Base-by-base conservation (phyloP, 73 alveolate genomes). In the Urostyla sp. region DNA sequence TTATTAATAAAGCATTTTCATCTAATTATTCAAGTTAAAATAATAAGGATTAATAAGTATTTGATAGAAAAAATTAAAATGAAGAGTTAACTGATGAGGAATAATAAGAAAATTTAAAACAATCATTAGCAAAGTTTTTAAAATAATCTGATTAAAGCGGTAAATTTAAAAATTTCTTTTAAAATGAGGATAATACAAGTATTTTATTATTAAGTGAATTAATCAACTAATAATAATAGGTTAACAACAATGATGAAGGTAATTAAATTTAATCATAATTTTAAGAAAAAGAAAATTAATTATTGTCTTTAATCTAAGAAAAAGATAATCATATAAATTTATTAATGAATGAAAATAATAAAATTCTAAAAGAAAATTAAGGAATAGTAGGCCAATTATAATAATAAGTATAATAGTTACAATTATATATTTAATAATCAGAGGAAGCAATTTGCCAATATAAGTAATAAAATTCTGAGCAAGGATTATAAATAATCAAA, bases 151-250 rank as follows among this genome's bases (percentile, higher is more conserved):
- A 2, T 40, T 63, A 10, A 21, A 63, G 60, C 45, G 44, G 53
- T 48, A 63, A 40, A 23, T 63, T 63, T 32, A 63, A 38, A 24
- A 63, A 43, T 23, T 63, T 63, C 79, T 63, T 63, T 43, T 43
- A 35, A 3, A 3, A 38, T 11, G 79, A 63, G 27, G 79, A 63
- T 23, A 24, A 63, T 15, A 63, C 37, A 27, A 63, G 79, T n/a
- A n/a, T n/a, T 40, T 40, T 63, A 26, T 43, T 63, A 60, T 32
- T 63, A 1, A 63, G 79, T 43, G 79, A 63, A 40, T 23, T 63
- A n/a, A 38, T 63, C 15, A 11, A 40, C 15, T 40, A 10, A 11
- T 40, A 10, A 40, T 11, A 10, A 11, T 40, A 40, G 51, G 20
- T 11, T 10, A 10, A 10, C 51, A 40, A 40, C 34, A 34, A 32